These are phyloP conservation scores for Pythium aristosporum DNA, from an alignment of 352 stramenopile genomes.

Conservation along the genomic window DNA sequence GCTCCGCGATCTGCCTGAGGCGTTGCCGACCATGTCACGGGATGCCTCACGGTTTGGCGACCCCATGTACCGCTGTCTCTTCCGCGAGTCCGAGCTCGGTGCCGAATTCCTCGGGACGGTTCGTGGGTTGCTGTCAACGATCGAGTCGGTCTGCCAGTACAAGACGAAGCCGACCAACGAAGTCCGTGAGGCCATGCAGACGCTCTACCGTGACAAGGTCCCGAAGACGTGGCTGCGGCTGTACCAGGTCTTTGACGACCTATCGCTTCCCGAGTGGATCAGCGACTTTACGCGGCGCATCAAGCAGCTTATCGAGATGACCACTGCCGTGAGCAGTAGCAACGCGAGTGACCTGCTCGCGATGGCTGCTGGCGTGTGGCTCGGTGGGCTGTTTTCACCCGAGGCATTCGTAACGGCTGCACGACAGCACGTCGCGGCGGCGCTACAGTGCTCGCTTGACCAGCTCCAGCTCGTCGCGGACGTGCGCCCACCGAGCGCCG, in stretches of 20 bases:
- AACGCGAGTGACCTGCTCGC: constrained; percentile 39
- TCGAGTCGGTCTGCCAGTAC: constrained; percentile 81
- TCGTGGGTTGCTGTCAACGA: constrained; percentile 55
- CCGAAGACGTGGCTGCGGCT: constrained; percentile 55
- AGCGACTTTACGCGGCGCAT: constrained; percentile 77
- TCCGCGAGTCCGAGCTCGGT: constrained; percentile 86
- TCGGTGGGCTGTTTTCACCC: constrained; percentile 92
- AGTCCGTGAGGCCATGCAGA: constrained; percentile 77
- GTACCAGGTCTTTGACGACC: constrained; percentile 54
- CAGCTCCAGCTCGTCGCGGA: constrained; percentile 82
- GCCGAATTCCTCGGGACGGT: constrained; percentile 64
- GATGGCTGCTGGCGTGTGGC: constrained; percentile 64
- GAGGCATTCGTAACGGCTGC: constrained; percentile 93
- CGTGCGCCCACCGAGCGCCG: constrained; percentile 32
- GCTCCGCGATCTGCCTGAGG: constrained; percentile 54
- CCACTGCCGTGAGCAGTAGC: constrained; percentile 30
- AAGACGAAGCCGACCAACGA: constrained; percentile 88
- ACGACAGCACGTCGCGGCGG: constrained; percentile 84
- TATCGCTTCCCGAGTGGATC: constrained; percentile 82
- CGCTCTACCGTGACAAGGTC: constrained; percentile 68
- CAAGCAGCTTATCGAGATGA: constrained; percentile 55
- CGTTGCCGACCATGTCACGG: constrained; percentile 44
- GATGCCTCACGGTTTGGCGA: constrained; percentile 71
- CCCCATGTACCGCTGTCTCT: constrained; percentile 91
- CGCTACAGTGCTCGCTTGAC: constrained; percentile 84